These are phyloP conservation scores for Fagus sylvatica DNA, from an alignment of 306 rosid species.

Conservation along the genomic window DNA sequence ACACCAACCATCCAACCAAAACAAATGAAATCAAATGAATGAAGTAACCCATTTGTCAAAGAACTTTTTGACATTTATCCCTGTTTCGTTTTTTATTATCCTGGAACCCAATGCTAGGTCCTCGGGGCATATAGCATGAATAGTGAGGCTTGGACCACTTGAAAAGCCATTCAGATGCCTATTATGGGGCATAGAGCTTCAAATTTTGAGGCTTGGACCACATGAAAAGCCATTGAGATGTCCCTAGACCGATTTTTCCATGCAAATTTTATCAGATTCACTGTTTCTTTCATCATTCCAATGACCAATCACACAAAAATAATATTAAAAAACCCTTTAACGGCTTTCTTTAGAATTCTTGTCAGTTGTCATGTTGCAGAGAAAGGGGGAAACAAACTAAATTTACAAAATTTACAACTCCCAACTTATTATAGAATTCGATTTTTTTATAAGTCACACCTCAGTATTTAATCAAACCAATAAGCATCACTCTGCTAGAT, in stretches of 20 bases:
- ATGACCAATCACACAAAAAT: background rate
- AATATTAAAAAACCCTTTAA: background rate
- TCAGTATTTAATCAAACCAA: background rate
- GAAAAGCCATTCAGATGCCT: too few species aligned
- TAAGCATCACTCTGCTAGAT: background rate
- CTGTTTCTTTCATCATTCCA: background rate
- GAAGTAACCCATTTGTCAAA: too few species aligned
- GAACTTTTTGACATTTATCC: too few species aligned
- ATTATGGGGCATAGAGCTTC: too few species aligned
- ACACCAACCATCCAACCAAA: too few species aligned
- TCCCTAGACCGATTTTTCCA: background rate
- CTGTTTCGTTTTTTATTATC: too few species aligned
- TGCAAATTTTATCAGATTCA: background rate
- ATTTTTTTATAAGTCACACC: background rate
- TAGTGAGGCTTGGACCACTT: too few species aligned
- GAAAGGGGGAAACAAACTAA: background rate
- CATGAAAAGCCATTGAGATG: background rate
- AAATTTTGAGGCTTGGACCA: too few species aligned
- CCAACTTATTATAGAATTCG: background rate
- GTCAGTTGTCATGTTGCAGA: background rate
- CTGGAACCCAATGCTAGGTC: too few species aligned
- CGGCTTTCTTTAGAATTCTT: background rate
- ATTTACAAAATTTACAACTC: conserved; percentile 7
- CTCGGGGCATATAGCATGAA: too few species aligned
- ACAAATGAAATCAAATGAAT: too few species aligned